Percentiles rank a stretch among this genome's conserved stretches.
phyloP scores from a whole-genome alignment of 2,329 filamentous ascomycete species.

The Hypocreales sp. region DNA sequence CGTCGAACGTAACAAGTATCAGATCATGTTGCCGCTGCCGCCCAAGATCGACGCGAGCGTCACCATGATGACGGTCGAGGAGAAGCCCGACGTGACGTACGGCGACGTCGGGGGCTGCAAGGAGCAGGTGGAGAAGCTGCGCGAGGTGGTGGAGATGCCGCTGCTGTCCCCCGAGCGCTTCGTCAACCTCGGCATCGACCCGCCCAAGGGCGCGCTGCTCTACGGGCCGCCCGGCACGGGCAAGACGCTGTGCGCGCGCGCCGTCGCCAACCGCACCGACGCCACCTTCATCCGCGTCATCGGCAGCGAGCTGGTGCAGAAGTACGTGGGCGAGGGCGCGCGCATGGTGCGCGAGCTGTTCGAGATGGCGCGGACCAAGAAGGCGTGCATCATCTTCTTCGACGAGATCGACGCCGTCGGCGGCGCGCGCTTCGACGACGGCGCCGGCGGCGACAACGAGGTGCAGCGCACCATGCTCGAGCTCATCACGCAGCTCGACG shows the following conservation, averaged over 20 bases:
- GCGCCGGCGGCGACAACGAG: conserved; percentile 92
- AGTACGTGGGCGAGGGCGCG: conserved; percentile 96
- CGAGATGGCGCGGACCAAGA: conserved; percentile 98
- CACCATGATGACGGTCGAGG: conserved; percentile 99
- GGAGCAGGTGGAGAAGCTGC: conserved; percentile 97
- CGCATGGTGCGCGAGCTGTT: conserved; percentile 98
- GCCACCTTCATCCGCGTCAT: conserved; percentile 98
- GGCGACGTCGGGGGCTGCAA: conserved; percentile 98
- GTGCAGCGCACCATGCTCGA: conserved; percentile 97
- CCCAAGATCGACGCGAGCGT: conserved; percentile 98
- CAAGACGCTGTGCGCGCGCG: conserved; percentile 94
- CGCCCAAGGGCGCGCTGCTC: conserved; percentile 89
- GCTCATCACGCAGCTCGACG: conserved; percentile 90
- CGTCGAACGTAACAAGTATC: conserved; percentile 97
- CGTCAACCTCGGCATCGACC: conserved; percentile 96
- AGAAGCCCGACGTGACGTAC: conserved; percentile 98
- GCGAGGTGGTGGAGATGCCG: conserved; percentile 98
- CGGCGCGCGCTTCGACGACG: conserved; percentile 91
- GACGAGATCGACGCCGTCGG: conserved; percentile 96
- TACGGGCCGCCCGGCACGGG: conserved; percentile 98
- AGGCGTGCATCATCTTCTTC: conserved; percentile 95
- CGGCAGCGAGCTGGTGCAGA: conserved; percentile 93
- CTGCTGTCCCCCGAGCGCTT: conserved; percentile 92
- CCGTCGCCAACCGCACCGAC: conserved; percentile 94
- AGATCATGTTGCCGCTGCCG: conserved; percentile 88